Conservation (phyloP, 2,329 filamentous ascomycete species). For the Hypoxylon sp. region DNA sequence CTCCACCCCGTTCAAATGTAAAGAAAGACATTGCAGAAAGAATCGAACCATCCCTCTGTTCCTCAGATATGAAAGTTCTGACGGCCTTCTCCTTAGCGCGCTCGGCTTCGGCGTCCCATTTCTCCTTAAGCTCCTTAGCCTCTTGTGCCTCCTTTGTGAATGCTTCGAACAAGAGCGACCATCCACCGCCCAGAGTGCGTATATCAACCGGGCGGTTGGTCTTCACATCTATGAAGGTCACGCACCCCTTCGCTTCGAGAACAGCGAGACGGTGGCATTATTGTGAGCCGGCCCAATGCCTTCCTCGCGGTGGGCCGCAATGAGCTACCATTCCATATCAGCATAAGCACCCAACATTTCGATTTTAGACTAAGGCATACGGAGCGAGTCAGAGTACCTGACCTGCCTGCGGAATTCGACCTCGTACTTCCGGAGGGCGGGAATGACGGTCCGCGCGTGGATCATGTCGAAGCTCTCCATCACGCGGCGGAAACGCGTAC, state of each 20-base stretch:
- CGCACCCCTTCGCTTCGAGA: slow-evolving; percentile 44
- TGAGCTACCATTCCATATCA: slow-evolving; percentile 30
- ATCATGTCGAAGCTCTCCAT: slow-evolving; percentile 50
- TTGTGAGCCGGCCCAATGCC: slow-evolving; percentile 43
- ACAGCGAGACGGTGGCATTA: slow-evolving; percentile 37
- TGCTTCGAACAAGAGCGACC: slow-evolving; percentile 36
- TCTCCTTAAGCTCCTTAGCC: neutral
- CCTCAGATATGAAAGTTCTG: neutral
- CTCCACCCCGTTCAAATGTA: neutral
- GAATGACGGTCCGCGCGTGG: slow-evolving; percentile 42
- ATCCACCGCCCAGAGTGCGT: slow-evolving; percentile 41
- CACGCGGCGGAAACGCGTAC: slow-evolving; percentile 44
- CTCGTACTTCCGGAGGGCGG: slow-evolving; percentile 44
- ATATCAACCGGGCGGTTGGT: slow-evolving; percentile 47
- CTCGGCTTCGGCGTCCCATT: neutral
- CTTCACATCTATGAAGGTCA: slow-evolving; percentile 45
- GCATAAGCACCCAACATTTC: neutral
- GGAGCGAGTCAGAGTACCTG: slow-evolving; percentile 40
- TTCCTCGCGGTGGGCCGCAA: slow-evolving; percentile 43
- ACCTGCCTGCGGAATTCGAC: slow-evolving; percentile 46
- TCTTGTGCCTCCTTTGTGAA: slow-evolving; percentile 19
- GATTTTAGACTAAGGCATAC: neutral
- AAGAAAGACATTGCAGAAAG: neutral
- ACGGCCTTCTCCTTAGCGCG: neutral
- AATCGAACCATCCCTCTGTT: neutral